These are phyloP conservation scores for Tolypocladium ovalisporum DNA, from an alignment of 2,329 filamentous ascomycete genomes.

Conservation along the genomic window DNA sequence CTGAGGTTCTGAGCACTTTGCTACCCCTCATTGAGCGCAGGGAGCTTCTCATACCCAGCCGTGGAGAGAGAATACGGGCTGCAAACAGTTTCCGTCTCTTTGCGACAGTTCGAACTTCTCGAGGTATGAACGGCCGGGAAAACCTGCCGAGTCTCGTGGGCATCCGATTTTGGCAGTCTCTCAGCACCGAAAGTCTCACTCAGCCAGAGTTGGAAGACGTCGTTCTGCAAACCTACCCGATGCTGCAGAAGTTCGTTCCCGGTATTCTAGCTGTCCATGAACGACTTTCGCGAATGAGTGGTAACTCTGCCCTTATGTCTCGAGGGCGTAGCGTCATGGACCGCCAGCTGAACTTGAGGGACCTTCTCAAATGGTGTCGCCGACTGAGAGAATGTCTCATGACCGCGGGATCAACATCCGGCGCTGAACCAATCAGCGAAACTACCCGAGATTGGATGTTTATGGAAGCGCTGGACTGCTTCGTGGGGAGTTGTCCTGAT, in stretches of 20 bases:
- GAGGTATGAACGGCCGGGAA: constrained; percentile 55
- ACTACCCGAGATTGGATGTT: constrained; percentile 73
- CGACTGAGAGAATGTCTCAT: constrained; percentile 59
- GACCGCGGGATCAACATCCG: constrained; percentile 49
- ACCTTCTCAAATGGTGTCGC: constrained; percentile 85
- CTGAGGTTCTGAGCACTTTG: constrained; percentile 87
- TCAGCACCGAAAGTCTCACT: constrained; percentile 57
- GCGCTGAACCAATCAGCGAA: constrained; percentile 62
- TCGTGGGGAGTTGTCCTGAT: constrained; percentile 69
- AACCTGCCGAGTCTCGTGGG: constrained; percentile 69
- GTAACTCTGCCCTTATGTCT: constrained; percentile 25
- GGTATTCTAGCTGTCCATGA: constrained; percentile 50
- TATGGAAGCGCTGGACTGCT: constrained; percentile 86
- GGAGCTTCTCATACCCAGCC: constrained; percentile 82
- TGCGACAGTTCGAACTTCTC: constrained; percentile 74
- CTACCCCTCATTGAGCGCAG: constrained; percentile 85
- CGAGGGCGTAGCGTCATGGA: constrained; percentile 31
- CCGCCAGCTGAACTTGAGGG: constrained; percentile 56
- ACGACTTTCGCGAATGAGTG: constrained; percentile 38
- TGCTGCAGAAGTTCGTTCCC: constrained; percentile 51
- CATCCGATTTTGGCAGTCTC: constrained; percentile 71
- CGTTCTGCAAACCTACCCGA: constrained; percentile 58
- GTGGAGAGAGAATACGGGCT: constrained; percentile 76
- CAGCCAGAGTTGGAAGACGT: constrained; percentile 65
- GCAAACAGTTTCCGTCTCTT: constrained; percentile 81